These are phyloP conservation scores for Coleophoma eucalyptorum DNA, from an alignment of 2,329 filamentous ascomycete species.

Conservation along the genomic window DNA sequence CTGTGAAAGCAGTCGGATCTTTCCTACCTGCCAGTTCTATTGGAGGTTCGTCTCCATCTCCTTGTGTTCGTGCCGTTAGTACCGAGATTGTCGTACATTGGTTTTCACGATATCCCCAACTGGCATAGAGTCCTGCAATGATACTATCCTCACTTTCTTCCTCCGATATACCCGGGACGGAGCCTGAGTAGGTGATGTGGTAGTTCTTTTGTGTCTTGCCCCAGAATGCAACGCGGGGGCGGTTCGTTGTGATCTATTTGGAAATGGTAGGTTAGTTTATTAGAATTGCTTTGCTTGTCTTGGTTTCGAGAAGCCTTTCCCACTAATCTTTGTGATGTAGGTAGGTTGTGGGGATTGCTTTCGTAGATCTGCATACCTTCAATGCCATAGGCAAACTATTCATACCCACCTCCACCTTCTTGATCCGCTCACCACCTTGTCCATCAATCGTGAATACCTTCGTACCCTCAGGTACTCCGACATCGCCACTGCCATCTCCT, in stretches of 20 bases:
- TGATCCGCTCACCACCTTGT: conserved; percentile 5
- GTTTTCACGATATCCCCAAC: conserved; percentile 2
- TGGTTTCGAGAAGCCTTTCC: no score
- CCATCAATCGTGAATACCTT: conserved; percentile 9
- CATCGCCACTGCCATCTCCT: no score
- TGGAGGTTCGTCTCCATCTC: neutral
- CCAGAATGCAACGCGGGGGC: neutral
- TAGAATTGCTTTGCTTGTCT: no score
- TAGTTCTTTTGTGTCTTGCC: conserved; percentile 4
- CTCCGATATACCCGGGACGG: neutral
- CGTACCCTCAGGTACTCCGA: neutral
- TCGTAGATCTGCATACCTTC: neutral
- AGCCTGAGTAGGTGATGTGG: conserved; percentile 1
- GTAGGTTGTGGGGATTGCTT: no score
- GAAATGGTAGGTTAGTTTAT: no score
- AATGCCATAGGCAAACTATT: conserved; percentile 10
- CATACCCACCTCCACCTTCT: conserved; percentile 10
- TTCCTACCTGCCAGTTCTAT: no score
- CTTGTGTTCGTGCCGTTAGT: no score
- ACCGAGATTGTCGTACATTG: no score
- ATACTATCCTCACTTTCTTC: neutral
- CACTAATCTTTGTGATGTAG: no score
- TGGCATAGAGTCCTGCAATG: conserved; percentile 9
- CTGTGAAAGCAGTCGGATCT: no score
- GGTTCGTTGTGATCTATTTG: conserved; percentile 9